phyloP scores from a whole-genome alignment of 2,329 filamentous ascomycete genomes.

The Aspergillus neoniger region DNA sequence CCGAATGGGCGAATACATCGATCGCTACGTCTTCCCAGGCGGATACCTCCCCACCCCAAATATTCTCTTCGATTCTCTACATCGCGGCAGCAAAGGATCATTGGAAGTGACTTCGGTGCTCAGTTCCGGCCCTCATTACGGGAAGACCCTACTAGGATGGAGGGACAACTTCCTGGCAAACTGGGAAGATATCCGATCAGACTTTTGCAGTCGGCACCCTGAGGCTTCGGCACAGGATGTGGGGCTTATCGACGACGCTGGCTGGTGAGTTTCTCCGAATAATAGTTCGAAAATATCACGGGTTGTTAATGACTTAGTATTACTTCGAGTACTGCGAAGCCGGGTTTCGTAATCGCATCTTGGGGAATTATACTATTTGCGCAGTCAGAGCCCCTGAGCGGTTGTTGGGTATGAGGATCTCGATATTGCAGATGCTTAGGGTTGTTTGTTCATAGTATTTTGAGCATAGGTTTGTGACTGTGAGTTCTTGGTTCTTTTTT shows the following conservation, averaged over 20 bases:
- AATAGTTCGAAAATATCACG: neutral
- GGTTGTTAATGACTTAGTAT: slow-evolving; percentile 50
- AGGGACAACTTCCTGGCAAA: slow-evolving; percentile 64
- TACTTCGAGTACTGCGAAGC: slow-evolving; percentile 77
- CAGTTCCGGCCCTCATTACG: slow-evolving; percentile 75
- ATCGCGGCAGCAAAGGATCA: slow-evolving; percentile 59
- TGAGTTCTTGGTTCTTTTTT: too few relatives aligned
- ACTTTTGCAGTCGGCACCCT: slow-evolving; percentile 60
- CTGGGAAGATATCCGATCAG: slow-evolving; percentile 64
- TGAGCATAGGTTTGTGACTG: too few relatives aligned
- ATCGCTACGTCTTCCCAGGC: slow-evolving; percentile 77
- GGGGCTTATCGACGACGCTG: slow-evolving; percentile 71
- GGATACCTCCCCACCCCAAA: slow-evolving; percentile 66
- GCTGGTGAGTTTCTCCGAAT: slow-evolving; percentile 51
- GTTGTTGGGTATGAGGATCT: slow-evolving; percentile 9
- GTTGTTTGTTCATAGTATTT: too few relatives aligned
- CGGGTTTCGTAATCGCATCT: slow-evolving; percentile 69
- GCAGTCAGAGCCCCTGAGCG: slow-evolving; percentile 52
- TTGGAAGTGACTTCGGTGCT: slow-evolving; percentile 68
- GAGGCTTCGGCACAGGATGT: slow-evolving; percentile 63
- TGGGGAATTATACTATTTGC: slow-evolving; percentile 73
- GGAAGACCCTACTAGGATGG: slow-evolving; percentile 69
- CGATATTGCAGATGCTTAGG: neutral
- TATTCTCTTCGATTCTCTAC: slow-evolving; percentile 62
- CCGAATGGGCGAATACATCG: slow-evolving; percentile 71